phyloP scores from a whole-genome alignment of 192 early-diverging fungal species.

The Lunasporangiospora selenospora region DNA sequence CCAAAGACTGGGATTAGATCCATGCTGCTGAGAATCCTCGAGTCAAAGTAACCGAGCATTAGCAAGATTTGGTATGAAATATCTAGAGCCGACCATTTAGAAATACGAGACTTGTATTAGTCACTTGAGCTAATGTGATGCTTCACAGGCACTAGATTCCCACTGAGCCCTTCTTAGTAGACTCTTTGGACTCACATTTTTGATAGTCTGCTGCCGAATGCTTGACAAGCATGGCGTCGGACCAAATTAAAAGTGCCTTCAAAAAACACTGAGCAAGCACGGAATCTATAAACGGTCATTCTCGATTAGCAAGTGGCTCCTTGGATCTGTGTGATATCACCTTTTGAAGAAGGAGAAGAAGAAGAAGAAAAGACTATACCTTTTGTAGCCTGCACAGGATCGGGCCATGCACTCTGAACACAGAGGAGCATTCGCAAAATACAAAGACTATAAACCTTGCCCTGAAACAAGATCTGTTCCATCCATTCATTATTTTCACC shows the following conservation, averaged over 20 bases:
- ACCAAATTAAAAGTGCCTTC: slow-evolving; percentile 30
- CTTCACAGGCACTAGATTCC: too few species aligned
- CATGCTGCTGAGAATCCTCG: background rate
- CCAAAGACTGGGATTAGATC: slow-evolving; percentile 8
- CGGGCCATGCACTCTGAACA: slow-evolving; percentile 42
- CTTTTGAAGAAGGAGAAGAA: too few species aligned
- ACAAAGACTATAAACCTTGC: slow-evolving; percentile 12
- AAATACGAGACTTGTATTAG: too few species aligned
- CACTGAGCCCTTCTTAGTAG: too few species aligned
- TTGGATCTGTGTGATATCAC: too few species aligned
- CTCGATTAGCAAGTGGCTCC: too few species aligned
- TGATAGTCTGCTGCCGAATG: slow-evolving; percentile 34
- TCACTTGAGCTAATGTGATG: too few species aligned
- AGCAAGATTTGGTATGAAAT: slow-evolving; percentile 32
- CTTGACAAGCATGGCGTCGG: slow-evolving; percentile 33
- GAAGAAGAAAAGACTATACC: too few species aligned
- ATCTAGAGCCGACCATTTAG: too few species aligned
- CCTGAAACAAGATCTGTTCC: slow-evolving; percentile 12
- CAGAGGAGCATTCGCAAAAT: slow-evolving; percentile 29
- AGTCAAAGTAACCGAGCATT: slow-evolving; percentile 26
- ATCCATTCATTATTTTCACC: slow-evolving; percentile 1
- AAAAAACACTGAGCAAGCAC: slow-evolving; percentile 13
- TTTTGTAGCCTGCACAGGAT: slow-evolving; percentile 4
- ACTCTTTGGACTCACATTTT: slow-evolving; percentile 13
- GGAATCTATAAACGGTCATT: slow-evolving; percentile 11